Evolutionary conservation across 768 basidiomycete genomes (phyloP), one percentile per base, ranked within the genome.

Genomic region (Asterophora parasitica): DNA sequence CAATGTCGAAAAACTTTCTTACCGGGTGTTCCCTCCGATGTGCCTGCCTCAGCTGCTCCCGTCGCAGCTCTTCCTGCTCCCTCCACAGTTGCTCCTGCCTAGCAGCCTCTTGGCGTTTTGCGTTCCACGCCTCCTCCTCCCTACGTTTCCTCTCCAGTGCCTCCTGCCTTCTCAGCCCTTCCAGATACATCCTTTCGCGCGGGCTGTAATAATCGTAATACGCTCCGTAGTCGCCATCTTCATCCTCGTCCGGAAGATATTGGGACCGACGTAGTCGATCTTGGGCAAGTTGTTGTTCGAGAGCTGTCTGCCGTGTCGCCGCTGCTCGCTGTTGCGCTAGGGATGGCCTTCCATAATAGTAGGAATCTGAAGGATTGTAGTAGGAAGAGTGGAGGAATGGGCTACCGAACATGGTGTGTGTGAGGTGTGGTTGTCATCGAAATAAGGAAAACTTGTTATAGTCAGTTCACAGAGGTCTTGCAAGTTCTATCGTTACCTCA

Each of bases 171-270:
- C 55, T 58, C 45, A 57, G 36, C 4, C 67, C 65, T 15, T 69
- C 62, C 9, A 73, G 59, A 27, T 67, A 66, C 4, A 63, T 57
- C 10, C 64, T 54, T 42, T 71, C 65, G 10, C 61, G 64, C 2
- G 66, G 67, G 12, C 53, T 50, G 23, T 62, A 53, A 28, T 57
- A n/a, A n/a, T n/a, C 59, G 20, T 66, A 66, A 23, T 69, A 61
- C 10, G 66, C 65, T 42, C 58, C 57, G 17, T 62, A 61, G 36
- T 65, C 63, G 34, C 61, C 60, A 15, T 61, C 58, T 39, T 73
- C 73, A 12, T 69, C 65, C 17, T 52, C 57, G 42, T 55, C 42
- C 4, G 73, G 74, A 23, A 75, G 65, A 48, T 71, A 75, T 43
- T 67, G 63, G 9, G 67, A 63, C 32, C 68, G 62, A 15, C 67